Base-by-base conservation (phyloP, 305 asterid species). In the Rubia tinctorum region DNA sequence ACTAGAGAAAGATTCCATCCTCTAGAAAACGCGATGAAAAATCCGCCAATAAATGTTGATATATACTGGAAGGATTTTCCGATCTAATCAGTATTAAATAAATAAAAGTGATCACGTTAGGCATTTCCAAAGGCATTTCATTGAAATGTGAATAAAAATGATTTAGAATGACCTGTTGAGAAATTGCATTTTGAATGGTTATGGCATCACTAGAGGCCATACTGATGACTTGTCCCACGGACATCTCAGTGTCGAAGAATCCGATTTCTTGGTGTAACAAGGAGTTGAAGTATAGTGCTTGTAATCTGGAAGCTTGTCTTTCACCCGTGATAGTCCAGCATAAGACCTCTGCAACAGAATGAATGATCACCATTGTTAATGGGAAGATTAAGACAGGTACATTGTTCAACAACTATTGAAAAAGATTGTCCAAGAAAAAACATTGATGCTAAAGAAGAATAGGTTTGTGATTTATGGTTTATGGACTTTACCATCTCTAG, bases 261-360 rank as follows among this genome's bases (percentile, higher is more conserved):
- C n/a, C n/a, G n/a, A n/a, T n/a, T n/a, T n/a, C n/a, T n/a, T n/a
- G n/a, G n/a, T n/a, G n/a, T n/a, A n/a, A n/a, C n/a, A n/a, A n/a
- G n/a, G n/a, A n/a, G n/a, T 82, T 80, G 37, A 86, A 69, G 74
- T 88, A 88, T 34, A 82, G 42, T 22, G 66, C 72, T 82, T 84
- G 79, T 68, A 88, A 74, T 62, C 90, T 82, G 18, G 72, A 53
- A 2, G 85, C 84, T 55, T 85, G 89, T 62, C 91, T 79, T 59
- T 85, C 88, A 7, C 91, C 90, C 0, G 86, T 75, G 59, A 85
- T 53, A 74, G 25, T 79, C 91, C 93, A 86, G 67, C 91, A 88
- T 27, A 68, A 56, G 42, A 77, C 77, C 86, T 88, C 93, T 88
- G 87, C 66, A 71, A 14, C 65, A 47, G 65, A n/a, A 49, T 18